Conservation (phyloP, 2,329 filamentous ascomycete species). For the Dryadomyces quercus-mongolicae region DNA sequence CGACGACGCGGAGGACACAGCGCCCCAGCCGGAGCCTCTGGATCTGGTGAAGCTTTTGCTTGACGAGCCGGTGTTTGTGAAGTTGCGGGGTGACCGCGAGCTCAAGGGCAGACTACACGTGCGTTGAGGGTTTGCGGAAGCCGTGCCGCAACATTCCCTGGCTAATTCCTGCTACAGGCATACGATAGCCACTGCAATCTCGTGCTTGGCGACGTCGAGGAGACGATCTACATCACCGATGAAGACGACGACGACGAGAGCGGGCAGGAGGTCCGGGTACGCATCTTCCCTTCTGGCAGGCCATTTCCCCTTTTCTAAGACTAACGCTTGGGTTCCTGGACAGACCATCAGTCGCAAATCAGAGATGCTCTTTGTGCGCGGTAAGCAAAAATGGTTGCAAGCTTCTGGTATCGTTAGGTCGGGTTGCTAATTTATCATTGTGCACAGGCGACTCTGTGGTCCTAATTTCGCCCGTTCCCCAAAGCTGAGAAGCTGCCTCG, state of each 20-base stretch:
- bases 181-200: slow-evolving; percentile 99
- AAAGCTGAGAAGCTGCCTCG: slow-evolving; percentile 5
- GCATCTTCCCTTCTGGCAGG: slow-evolving; percentile 13
- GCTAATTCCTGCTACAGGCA: slow-evolving; percentile 43
- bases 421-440: background rate
- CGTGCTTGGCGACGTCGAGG: slow-evolving; percentile 89
- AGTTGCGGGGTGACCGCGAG: slow-evolving; percentile 89
- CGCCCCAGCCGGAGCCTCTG: slow-evolving; percentile 76
- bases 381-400: slow-evolving; percentile 33
- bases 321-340: too few species aligned
- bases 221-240: slow-evolving; percentile 90
- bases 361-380: slow-evolving; percentile 97
- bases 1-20: slow-evolving; percentile 62
- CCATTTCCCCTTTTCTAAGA: background rate
- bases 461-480: slow-evolving; percentile 17
- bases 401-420: background rate
- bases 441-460: slow-evolving; percentile 13
- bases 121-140: background rate
- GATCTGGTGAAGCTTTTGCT: slow-evolving; percentile 90
- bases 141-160: slow-evolving; percentile 8
- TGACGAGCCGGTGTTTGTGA: slow-evolving; percentile 94
- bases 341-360: slow-evolving; percentile 93
- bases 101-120: slow-evolving; percentile 86
- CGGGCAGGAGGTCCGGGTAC: slow-evolving; percentile 49
- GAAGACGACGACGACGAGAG: slow-evolving; percentile 67